These are phyloP conservation scores for Annulohypoxylon stygium DNA, from an alignment of 495 filamentous ascomycete genomes.

Conservation along the genomic window DNA sequence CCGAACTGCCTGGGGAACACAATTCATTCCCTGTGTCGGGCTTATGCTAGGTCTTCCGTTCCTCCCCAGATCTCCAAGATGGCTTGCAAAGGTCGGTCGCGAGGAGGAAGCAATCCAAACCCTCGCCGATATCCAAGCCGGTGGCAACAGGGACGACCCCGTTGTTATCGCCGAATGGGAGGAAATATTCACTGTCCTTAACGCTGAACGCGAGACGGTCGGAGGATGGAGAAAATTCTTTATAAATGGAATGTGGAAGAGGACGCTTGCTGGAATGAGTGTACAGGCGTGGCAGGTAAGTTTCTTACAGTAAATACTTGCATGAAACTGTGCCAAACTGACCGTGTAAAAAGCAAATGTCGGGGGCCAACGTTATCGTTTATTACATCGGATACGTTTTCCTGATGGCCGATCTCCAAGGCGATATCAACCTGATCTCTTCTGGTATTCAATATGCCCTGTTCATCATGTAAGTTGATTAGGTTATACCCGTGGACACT, in stretches of 20 bases:
- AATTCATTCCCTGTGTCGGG: slow-evolving; percentile 74
- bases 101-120: slow-evolving; percentile 75
- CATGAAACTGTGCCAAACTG: slow-evolving; percentile 53
- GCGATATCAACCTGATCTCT: slow-evolving; percentile 75
- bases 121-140: slow-evolving; percentile 77
- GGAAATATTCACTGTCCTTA: slow-evolving; percentile 73
- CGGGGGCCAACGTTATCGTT: slow-evolving; percentile 76
- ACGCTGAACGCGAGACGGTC: slow-evolving; percentile 67
- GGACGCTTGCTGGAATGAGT: slow-evolving; percentile 75
- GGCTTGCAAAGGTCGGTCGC: slow-evolving; percentile 77
- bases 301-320: not conserved
- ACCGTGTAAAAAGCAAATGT: slow-evolving; percentile 72
- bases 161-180: slow-evolving; percentile 79
- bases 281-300: slow-evolving; percentile 68
- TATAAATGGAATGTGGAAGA: slow-evolving; percentile 76
- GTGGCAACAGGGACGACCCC: slow-evolving; percentile 73
- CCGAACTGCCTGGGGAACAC: slow-evolving; percentile 79
- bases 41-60: slow-evolving; percentile 76
- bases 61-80: slow-evolving; percentile 78
- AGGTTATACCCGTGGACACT: not conserved
- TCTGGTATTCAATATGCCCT: slow-evolving; percentile 81
- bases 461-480: slow-evolving; percentile 68
- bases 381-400: slow-evolving; percentile 82
- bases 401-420: slow-evolving; percentile 72
- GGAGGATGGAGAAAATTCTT: slow-evolving; percentile 71